phyloP scores from a whole-genome alignment of 108 stramenopile species.

The Nitzschia sp. region DNA sequence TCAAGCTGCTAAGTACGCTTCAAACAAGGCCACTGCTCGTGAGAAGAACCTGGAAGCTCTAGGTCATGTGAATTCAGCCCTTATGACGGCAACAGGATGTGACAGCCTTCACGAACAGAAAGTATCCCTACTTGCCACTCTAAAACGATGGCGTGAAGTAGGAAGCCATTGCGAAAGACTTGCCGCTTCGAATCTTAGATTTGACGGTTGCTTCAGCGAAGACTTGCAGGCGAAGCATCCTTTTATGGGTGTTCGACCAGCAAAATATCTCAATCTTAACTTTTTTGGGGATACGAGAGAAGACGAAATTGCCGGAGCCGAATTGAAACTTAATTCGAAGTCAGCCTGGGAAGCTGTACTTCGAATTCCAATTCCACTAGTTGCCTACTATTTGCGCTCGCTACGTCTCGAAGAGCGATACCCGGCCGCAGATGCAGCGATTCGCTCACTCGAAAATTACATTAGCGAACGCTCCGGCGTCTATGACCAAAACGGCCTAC shows the following conservation, averaged over 20 bases:
- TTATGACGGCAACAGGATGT: slow-evolving; percentile 53
- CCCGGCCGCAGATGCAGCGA: slow-evolving; percentile 51
- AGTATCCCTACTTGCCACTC: slow-evolving; percentile 48
- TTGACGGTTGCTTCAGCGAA: slow-evolving; percentile 66
- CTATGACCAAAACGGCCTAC: slow-evolving; percentile 5
- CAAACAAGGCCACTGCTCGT: neutral
- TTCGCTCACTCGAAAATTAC: slow-evolving; percentile 27
- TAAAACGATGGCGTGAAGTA: slow-evolving; percentile 80
- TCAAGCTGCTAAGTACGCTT: slow-evolving; percentile 1
- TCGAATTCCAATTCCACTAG: slow-evolving; percentile 56
- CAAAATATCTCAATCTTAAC: slow-evolving; percentile 26
- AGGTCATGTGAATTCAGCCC: slow-evolving; percentile 54
- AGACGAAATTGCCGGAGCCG: slow-evolving; percentile 34
- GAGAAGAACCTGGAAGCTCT: slow-evolving; percentile 40
- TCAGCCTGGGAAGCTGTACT: slow-evolving; percentile 70
- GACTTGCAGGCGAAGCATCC: slow-evolving; percentile 62
- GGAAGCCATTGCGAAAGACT: slow-evolving; percentile 69
- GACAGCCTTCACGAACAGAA: slow-evolving; percentile 58
- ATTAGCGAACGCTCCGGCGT: neutral
- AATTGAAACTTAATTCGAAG: slow-evolving; percentile 50
- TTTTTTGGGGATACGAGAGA: slow-evolving; percentile 38
- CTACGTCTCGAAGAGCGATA: slow-evolving; percentile 82
- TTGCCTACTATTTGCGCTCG: slow-evolving; percentile 59
- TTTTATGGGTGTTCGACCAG: slow-evolving; percentile 49
- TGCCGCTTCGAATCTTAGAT: slow-evolving; percentile 51